Conservation (phyloP, 345 rosid species). For the Salix viminalis region DNA sequence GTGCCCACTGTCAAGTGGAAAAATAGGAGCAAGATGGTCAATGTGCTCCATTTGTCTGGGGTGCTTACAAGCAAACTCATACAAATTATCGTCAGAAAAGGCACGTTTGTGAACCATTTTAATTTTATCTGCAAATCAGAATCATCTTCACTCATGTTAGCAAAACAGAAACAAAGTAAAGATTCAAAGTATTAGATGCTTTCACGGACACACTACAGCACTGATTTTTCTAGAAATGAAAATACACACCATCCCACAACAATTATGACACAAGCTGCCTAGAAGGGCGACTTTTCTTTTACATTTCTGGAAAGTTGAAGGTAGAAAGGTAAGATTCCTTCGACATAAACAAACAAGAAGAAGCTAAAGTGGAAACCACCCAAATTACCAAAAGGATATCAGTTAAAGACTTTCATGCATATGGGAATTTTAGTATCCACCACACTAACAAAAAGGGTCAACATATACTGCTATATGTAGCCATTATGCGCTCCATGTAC, state of each 20-base stretch:
- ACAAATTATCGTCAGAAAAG: conserved; percentile 37
- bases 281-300: neutral
- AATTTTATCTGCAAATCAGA: conserved; percentile 5
- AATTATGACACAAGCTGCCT: neutral
- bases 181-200: neutral
- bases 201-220: neutral
- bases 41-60: conserved; percentile 34
- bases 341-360: neutral
- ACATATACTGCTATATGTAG: neutral
- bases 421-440: neutral
- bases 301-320: neutral
- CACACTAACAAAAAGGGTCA: neutral
- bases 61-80: conserved; percentile 41
- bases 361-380: neutral
- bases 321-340: neutral
- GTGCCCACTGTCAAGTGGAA: conserved; percentile 13
- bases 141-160: neutral
- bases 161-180: neutral
- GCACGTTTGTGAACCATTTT: conserved; percentile 55
- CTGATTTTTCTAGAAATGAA: neutral
- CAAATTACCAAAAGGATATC: neutral
- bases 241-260: neutral
- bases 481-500: neutral
- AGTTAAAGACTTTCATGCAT: neutral
- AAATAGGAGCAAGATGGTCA: conserved; percentile 16